Conservation (phyloP, 2,329 filamentous ascomycete genomes). For the Aspergillus proliferans region DNA sequence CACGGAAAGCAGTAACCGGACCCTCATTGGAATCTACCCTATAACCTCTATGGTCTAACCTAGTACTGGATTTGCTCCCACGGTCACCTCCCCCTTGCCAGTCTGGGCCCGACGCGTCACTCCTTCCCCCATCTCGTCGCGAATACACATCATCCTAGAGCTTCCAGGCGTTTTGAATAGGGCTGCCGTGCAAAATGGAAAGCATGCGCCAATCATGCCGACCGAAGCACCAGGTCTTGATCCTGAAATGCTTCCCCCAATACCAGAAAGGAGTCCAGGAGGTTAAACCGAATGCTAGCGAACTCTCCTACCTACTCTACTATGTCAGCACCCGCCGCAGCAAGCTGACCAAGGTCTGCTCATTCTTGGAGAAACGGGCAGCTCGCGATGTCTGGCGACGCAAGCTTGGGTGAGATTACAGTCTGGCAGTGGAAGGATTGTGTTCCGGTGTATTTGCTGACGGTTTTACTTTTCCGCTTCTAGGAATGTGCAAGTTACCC, state of each 20-base stretch:
- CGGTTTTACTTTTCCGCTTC: background rate
- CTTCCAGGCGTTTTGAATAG: too few species aligned
- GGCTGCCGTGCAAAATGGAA: conserved; percentile 39
- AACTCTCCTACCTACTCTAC: conserved; percentile 94
- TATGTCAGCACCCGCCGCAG: conserved; percentile 90
- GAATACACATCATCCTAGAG: background rate
- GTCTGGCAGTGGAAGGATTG: too few species aligned
- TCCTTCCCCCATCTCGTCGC: background rate
- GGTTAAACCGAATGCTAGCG: conserved; percentile 91
- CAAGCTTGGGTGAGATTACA: conserved; percentile 67
- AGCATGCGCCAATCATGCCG: conserved; percentile 59
- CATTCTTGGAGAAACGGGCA: conserved; percentile 90
- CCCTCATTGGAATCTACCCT: background rate
- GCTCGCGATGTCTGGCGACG: conserved; percentile 84
- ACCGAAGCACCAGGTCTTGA: conserved; percentile 92
- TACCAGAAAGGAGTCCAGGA: conserved; percentile 86
- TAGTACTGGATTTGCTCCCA: background rate
- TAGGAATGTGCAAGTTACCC: conserved; percentile 88
- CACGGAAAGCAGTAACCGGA: background rate
- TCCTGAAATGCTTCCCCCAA: conserved; percentile 92
- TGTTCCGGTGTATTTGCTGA: background rate
- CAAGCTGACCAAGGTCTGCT: conserved; percentile 93
- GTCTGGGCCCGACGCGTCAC: background rate
- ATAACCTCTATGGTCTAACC: background rate
- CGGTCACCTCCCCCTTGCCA: background rate